Evolutionary conservation across 345 rosid genomes (phyloP).

Genomic region (Gynandropsis gynandra): DNA sequence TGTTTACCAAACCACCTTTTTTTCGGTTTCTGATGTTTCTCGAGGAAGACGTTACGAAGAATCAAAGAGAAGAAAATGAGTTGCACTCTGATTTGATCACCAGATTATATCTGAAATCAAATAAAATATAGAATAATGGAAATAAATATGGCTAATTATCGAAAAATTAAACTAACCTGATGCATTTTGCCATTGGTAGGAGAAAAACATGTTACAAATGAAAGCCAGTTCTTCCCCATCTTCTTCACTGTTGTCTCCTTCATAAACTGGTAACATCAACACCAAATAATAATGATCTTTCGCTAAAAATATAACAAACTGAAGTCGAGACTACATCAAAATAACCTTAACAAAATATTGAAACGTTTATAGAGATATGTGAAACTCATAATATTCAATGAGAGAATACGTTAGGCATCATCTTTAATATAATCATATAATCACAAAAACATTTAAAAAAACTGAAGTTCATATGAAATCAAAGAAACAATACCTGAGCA

Average conservation of each 20-base stretch:
- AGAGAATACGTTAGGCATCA: no score
- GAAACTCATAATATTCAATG: no score
- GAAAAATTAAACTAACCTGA: slow-evolving; percentile 23
- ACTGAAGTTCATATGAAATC: no score
- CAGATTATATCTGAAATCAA: slow-evolving; percentile 1
- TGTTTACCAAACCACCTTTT: slow-evolving; percentile 27
- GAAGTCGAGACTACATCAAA: no score
- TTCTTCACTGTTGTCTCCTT: slow-evolving; percentile 3
- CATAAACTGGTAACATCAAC: slow-evolving; percentile 4
- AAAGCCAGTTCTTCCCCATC: slow-evolving; percentile 26
- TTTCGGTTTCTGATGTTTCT: slow-evolving; percentile 27
- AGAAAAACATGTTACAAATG: slow-evolving; percentile 23
- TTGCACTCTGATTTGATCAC: not conserved
- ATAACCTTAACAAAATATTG: no score
- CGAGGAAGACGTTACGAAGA: slow-evolving; percentile 4
- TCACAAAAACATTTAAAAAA: no score
- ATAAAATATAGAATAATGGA: not conserved
- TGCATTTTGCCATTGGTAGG: slow-evolving; percentile 18
- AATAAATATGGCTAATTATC: not conserved
- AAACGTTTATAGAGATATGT: no score
- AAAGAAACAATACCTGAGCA: no score
- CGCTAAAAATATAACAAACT: no score
- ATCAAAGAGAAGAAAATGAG: slow-evolving; percentile 9
- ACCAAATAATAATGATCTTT: no score
- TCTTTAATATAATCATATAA: no score